These are phyloP conservation scores for Fusarium algeriense DNA, from an alignment of 2,329 filamentous ascomycete genomes.

Conservation along the genomic window DNA sequence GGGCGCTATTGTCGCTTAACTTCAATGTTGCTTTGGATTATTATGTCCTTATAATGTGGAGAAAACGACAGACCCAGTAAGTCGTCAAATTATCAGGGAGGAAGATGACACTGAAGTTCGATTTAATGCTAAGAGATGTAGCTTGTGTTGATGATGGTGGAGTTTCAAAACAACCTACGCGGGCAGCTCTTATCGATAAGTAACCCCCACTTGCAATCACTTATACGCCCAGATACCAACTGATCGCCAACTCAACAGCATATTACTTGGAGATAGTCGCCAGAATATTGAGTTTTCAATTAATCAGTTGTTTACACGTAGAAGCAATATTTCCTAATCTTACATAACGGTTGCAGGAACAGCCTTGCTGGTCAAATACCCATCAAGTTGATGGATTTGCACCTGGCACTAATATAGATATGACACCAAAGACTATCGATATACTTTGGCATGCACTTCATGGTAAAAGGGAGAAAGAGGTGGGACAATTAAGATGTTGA, in stretches of 20 bases:
- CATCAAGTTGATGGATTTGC: neutral
- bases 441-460: no score
- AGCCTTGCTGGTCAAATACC: neutral
- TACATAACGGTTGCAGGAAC: neutral
- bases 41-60: neutral
- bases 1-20: neutral
- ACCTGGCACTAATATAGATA: neutral
- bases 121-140: neutral
- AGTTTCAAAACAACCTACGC: conserved; percentile 38
- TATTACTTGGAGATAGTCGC: neutral
- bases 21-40: neutral
- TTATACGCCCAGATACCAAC: conserved; percentile 1
- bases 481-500: no score
- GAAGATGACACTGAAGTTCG: neutral
- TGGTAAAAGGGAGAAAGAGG: no score
- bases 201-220: neutral
- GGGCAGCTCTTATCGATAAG: conserved; percentile 39
- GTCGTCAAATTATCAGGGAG: neutral
- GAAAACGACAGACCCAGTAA: neutral
- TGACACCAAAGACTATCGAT: neutral
- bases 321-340: no score
- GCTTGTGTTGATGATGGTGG: conserved; percentile 34
- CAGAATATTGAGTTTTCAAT: neutral
- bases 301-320: neutral
- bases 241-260: neutral